Evolutionary conservation across 2,329 filamentous ascomycete species (phyloP), one percentile per base, ranked within the genome.

Genomic region (Aspergillus sclerotialis): DNA sequence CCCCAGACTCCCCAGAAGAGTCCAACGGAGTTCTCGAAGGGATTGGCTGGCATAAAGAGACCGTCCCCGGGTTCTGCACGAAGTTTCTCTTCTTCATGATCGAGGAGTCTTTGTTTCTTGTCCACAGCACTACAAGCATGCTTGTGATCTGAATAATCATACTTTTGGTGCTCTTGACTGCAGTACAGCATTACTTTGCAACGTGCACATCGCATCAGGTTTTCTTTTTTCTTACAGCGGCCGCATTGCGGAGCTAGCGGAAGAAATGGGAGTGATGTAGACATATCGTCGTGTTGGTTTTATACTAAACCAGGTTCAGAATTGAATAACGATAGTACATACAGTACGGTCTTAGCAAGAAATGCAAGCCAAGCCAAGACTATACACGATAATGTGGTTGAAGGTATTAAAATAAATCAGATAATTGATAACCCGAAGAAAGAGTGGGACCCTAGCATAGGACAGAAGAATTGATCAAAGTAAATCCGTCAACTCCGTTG

Each of bases 1-100:
- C 52, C 49, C 2, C 40, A 2, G 13, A 67, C 50, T 6, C 49
- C 50, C 63, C 65, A 72, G 43, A 74, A 73, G 13, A 43, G 45
- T 21, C 68, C 68, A 11, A 58, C 56, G 1, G 42, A 10, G 0
- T 48, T 53, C 37, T 65, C 58, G 37, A 70, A 73, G 27, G 54
- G 38, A 30, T 64, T 55, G 4, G 44, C 46, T 0, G 54, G 47
- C 13, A 28, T 30, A 0, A 40, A 50, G 5, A 55, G 32, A 35
- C 4, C 11, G 10, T 63, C 56, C 2, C 34, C 41, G 0, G 53
- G 46, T 2, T 43, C 33, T 5, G 55, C 37, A 24, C 64, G 62
- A 5, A 73, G 39, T n/a, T 35, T 39, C 7, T 53, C 28, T 6
- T 72, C 65, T 44, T 68, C 63, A 4, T 39, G 11, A 3, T 54